phyloP scores from a whole-genome alignment of 2,329 filamentous ascomycete species.

The Arthrobotrys musiformis region DNA sequence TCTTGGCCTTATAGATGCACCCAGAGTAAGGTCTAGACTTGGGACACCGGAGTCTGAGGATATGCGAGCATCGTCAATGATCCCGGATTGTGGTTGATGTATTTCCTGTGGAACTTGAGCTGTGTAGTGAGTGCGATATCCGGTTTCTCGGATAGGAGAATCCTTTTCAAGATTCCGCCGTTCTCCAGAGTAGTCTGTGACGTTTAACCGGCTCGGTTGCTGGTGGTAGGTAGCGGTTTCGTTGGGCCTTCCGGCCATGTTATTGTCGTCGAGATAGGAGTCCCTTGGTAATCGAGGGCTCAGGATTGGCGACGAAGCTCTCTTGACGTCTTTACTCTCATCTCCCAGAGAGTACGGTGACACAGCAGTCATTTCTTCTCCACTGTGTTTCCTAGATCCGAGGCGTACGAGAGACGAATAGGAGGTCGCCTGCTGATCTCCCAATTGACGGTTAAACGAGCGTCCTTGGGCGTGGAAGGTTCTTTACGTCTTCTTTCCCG shows the following conservation, averaged over 20 bases:
- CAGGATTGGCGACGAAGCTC: constrained; percentile 55
- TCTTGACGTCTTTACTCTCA: constrained; percentile 33
- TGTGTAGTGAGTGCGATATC: constrained; percentile 54
- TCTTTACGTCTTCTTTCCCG: background rate
- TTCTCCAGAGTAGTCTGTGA: constrained; percentile 42
- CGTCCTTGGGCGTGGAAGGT: background rate
- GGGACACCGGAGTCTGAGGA: constrained; percentile 44
- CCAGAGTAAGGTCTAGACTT: constrained; percentile 37
- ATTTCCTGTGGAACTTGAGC: constrained; percentile 52
- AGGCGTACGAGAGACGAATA: background rate
- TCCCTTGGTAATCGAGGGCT: constrained; percentile 44
- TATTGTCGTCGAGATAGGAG: constrained; percentile 46
- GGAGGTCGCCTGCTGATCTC: constrained; percentile 4
- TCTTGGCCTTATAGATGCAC: constrained; percentile 24
- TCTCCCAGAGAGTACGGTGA: constrained; percentile 46
- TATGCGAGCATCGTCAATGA: constrained; percentile 51
- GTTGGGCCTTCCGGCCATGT: constrained; percentile 14
- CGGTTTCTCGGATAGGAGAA: constrained; percentile 54
- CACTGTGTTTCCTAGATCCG: constrained; percentile 16
- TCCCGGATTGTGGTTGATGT: constrained; percentile 50
- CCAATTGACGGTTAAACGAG: constrained; percentile 15
- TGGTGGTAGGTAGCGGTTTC: constrained; percentile 37
- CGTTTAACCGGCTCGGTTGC: constrained; percentile 48
- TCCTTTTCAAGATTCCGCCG: constrained; percentile 47
- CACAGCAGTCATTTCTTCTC: constrained; percentile 53